phyloP scores from a whole-genome alignment of 176 grass and related monocot genomes.

The Calamus simplicifolius region DNA sequence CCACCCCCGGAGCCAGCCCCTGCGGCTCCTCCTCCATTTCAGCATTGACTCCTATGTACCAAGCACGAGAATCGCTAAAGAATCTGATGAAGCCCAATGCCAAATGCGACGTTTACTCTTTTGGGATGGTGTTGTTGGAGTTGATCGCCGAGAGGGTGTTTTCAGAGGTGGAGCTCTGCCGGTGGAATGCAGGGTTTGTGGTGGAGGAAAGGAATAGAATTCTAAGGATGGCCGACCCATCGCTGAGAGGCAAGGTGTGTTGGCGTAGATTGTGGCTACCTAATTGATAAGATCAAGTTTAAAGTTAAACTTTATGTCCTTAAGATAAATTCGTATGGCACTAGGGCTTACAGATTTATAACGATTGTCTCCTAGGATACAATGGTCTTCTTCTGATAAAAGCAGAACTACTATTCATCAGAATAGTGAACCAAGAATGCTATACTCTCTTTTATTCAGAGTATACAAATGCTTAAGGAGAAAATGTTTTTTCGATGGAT shows the following conservation, averaged over 20 bases:
- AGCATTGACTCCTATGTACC: conserved; percentile 32
- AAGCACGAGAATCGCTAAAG: conserved; percentile 44
- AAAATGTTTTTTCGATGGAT: no score
- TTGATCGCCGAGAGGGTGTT: conserved; percentile 64
- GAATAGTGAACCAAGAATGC: no score
- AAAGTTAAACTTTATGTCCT: no score
- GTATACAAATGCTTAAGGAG: no score
- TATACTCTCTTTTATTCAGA: no score
- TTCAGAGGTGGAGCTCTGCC: conserved; percentile 58
- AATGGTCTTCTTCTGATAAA: no score
- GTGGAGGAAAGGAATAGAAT: conserved; percentile 23
- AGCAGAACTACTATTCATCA: no score
- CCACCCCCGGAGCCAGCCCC: conserved; percentile 33
- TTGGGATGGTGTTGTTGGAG: conserved; percentile 69
- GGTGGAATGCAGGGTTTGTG: conserved; percentile 27
- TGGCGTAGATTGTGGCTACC: no score
- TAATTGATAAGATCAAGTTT: no score
- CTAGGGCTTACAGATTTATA: no score
- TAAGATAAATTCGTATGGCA: no score
- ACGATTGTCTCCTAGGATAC: no score
- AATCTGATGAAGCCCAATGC: conserved; percentile 36
- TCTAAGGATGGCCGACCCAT: conserved; percentile 36
- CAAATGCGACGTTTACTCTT: conserved; percentile 79
- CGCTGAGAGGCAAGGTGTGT: conserved; percentile 46
- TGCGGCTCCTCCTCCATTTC: conserved; percentile 3